phyloP scores from a whole-genome alignment of 352 stramenopile species.

The Globisporangium sylvaticum region DNA sequence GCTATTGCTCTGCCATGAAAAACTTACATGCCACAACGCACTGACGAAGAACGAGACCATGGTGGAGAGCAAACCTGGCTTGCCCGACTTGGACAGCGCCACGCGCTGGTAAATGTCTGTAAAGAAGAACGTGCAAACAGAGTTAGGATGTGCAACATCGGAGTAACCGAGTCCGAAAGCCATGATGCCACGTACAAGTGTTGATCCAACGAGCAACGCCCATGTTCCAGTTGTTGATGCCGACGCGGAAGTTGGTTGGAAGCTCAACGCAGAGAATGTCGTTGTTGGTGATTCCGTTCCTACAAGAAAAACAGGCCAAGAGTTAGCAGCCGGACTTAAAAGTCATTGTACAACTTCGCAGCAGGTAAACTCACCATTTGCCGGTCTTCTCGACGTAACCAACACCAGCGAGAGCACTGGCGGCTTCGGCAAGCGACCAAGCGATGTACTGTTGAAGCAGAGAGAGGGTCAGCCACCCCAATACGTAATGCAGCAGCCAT shows the following conservation, averaged over 20 bases:
- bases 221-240: conserved; percentile 90
- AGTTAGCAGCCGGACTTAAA: background rate
- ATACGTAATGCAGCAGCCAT: conserved; percentile 1
- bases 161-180: background rate
- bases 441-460: conserved; percentile 62
- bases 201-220: conserved; percentile 84
- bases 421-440: conserved; percentile 79
- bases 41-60: conserved; percentile 82
- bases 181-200: conserved; percentile 44
- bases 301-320: conserved; percentile 14
- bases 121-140: background rate
- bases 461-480: background rate
- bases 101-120: conserved; percentile 86
- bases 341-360: background rate
- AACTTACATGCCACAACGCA: conserved; percentile 78
- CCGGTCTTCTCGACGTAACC: conserved; percentile 73
- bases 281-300: conserved; percentile 86
- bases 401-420: conserved; percentile 68
- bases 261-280: conserved; percentile 82
- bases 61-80: conserved; percentile 64
- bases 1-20: background rate
- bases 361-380: conserved; percentile 46
- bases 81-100: conserved; percentile 74
- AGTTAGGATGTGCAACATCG: background rate
- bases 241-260: conserved; percentile 80